Conservation (phyloP, 2,329 filamentous ascomycete genomes). For the Scedosporium boydii region DNA sequence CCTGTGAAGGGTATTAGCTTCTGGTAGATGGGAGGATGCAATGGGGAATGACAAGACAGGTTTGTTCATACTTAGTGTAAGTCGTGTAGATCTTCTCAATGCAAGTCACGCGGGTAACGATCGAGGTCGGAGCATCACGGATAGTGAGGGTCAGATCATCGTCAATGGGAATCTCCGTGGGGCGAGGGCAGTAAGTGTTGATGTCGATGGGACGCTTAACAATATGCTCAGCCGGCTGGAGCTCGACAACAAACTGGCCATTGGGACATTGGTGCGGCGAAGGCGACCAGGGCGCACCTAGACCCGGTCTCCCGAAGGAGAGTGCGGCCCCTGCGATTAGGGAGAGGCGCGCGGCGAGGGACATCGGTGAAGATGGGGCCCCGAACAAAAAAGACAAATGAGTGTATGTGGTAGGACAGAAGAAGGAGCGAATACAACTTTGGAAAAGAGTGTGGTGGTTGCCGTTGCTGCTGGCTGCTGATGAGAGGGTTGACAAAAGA, state of each 20-base stretch:
- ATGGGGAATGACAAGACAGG: neutral
- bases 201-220: slow-evolving; percentile 7
- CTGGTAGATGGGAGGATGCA: too few relatives aligned
- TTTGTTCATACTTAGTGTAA: neutral
- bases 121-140: slow-evolving; percentile 7
- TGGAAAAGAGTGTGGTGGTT: neutral
- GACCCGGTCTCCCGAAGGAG: neutral
- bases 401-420: neutral
- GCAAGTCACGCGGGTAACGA: slow-evolving; percentile 9
- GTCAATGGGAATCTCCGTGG: slow-evolving; percentile 9
- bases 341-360: neutral
- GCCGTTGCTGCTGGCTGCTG: neutral
- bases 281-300: neutral
- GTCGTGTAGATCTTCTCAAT: slow-evolving; percentile 4
- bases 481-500: neutral
- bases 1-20: neutral
- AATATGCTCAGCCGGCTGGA: slow-evolving; percentile 8
- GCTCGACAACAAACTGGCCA: neutral
- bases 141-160: slow-evolving; percentile 6
- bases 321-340: neutral
- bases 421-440: too few relatives aligned
- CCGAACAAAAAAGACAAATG: too few relatives aligned
- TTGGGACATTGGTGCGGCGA: slow-evolving; percentile 3
- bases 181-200: slow-evolving; percentile 1
- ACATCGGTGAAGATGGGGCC: neutral